Evolutionary conservation across 805 yeast genomes (phyloP), one percentile per base, ranked within the genome.

Genomic region (Wickerhamomyces tratensis): DNA sequence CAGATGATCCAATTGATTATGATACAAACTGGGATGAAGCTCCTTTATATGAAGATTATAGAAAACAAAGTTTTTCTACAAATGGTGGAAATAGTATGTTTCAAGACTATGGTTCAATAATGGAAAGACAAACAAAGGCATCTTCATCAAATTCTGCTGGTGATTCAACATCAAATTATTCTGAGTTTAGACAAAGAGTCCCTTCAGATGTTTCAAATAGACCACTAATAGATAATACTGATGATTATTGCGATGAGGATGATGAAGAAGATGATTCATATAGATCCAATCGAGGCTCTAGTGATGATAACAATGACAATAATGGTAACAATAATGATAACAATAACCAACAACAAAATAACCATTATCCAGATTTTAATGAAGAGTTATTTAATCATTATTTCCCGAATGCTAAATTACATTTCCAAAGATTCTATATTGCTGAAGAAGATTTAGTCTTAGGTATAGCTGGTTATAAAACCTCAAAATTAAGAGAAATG

Each of bases 361-460:
- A 41, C 5, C 39, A 50, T 26, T 36, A 41, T 12, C 49, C 46
- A 13, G 53, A 49, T 29, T 43, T 58, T 8, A 43, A 58, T 34
- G 63, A 69, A 1, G 55, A 54, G 4, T 52, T 58, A 36, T 77
- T 72, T 47, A 75, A 73, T 38, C 64, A 64, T 43, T 64, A 67
- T 44, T 76, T 64, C 50, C 65, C 71, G 5, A 44, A 59, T 8
- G 71, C 84, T 0, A 61, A 49, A 11, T 61, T 71, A 40, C 66
- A 65, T 43, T 72, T 70, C 49, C 99, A 93, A 62, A 71, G 96
- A 44, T 87, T 85, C 60, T 93, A 91, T 60, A 75, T 93, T 47
- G 89, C 96, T 0, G 98, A 93, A 59, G 98, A 93, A 58, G 99
- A 93, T 65, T 67, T 93, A 54, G 91, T 91, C 11, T 76, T 93